phyloP scores from a whole-genome alignment of 2,329 filamentous ascomycete genomes.

The Ambrosiella xylebori region DNA sequence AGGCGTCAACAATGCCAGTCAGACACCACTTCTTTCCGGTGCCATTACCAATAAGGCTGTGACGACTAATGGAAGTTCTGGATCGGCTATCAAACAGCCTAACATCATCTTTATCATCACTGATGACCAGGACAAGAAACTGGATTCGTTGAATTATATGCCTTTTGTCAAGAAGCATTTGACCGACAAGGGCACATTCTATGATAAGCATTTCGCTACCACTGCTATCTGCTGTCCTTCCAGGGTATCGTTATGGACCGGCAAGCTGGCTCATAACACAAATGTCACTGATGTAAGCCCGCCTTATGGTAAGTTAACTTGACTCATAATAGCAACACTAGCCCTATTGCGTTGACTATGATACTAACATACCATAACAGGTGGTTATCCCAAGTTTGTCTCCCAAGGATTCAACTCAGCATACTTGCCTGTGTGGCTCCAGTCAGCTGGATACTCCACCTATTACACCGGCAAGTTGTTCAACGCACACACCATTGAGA shows the following conservation, averaged over 20 bases:
- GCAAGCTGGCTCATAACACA: constrained; percentile 45
- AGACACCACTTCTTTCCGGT: neutral
- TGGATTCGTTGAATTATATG: constrained; percentile 43
- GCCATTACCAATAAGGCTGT: neutral
- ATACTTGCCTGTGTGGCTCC: constrained; percentile 34
- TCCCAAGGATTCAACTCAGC: constrained; percentile 31
- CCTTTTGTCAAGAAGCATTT: constrained; percentile 37
- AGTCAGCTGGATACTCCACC: constrained; percentile 32
- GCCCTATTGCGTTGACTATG: constrained; percentile 12
- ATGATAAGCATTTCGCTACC: constrained; percentile 45
- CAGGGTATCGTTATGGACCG: constrained; percentile 41
- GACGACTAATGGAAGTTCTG: neutral
- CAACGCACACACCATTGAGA: constrained; percentile 31
- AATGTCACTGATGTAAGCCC: constrained; percentile 36
- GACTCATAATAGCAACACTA: neutral
- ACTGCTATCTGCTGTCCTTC: constrained; percentile 49
- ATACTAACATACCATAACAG: constrained; percentile 13
- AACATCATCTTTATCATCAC: constrained; percentile 51
- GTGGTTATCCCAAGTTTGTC: constrained; percentile 32
- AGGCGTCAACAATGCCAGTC: neutral
- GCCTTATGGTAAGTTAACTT: constrained; percentile 32
- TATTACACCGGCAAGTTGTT: constrained; percentile 40
- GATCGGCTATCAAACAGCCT: constrained; percentile 18
- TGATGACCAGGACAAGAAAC: constrained; percentile 47
- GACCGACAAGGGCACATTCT: constrained; percentile 38